A percentile compares a stretch with the other conserved stretches of the same genome.
phyloP scores from a whole-genome alignment of 306 rosid genomes.

The Elaeagnus macrophylla region DNA sequence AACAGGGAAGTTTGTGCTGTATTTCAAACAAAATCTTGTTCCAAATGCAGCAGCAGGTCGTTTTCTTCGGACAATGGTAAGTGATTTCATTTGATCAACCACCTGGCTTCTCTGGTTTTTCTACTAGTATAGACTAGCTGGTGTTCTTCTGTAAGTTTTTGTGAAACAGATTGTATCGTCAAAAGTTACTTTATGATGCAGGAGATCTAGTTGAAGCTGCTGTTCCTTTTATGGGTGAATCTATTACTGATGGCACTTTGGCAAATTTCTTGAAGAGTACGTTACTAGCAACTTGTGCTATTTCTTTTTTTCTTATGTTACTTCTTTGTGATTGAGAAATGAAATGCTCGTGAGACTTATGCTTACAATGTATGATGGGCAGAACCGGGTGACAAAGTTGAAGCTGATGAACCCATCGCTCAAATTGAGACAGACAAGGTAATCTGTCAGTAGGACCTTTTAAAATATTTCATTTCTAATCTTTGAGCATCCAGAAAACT shows the following conservation, averaged over 20 bases:
- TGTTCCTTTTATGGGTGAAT: conserved; percentile 66
- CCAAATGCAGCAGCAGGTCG: conserved; percentile 20
- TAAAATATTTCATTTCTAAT: not conserved
- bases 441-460: not conserved
- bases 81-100: not conserved
- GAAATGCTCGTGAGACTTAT: conserved; percentile 18
- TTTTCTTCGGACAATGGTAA: conserved; percentile 49
- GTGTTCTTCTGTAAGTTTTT: not conserved
- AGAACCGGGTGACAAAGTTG: conserved; percentile 55
- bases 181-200: conserved; percentile 14
- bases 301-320: not conserved
- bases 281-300: conserved; percentile 14
- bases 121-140: not conserved
- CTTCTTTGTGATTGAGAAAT: conserved; percentile 4
- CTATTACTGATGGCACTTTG: conserved; percentile 49
- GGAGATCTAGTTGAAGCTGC: conserved; percentile 51
- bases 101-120: not conserved
- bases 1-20: conserved; percentile 21
- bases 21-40: conserved; percentile 20
- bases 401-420: conserved; percentile 50
- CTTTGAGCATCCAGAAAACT: not conserved
- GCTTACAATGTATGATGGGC: conserved; percentile 16
- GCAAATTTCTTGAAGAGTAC: conserved; percentile 50
- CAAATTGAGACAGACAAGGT: conserved; percentile 66
- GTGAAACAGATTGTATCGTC: no score